A percentile compares a stretch with the other conserved stretches of the same genome.
These are phyloP conservation scores for sorghum (Sorghum bicolor) DNA, from an alignment of 176 grass and related monocot genomes.

Conservation along the genomic window DNA sequence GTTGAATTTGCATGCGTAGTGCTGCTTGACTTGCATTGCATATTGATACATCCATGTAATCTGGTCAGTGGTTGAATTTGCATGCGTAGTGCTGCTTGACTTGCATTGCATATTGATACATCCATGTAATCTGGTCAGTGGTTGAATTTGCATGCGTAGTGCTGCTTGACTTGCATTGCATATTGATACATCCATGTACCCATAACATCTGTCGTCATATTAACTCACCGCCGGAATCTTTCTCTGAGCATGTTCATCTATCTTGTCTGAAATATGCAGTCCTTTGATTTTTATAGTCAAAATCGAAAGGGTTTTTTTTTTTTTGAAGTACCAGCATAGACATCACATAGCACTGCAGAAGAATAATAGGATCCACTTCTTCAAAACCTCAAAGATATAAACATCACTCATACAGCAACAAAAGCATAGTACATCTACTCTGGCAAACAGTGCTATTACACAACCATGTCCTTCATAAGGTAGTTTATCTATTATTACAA, in stretches of 20 bases:
- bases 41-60: background rate
- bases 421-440: background rate
- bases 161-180: background rate
- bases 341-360: background rate
- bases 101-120: background rate
- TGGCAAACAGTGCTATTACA: conserved; percentile 1
- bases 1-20: background rate
- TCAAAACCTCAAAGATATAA: background rate
- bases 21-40: background rate
- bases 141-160: background rate
- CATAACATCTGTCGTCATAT: background rate
- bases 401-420: conserved; percentile 8
- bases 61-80: background rate
- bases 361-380: background rate
- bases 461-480: background rate
- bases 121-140: too few relatives aligned
- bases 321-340: background rate
- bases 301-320: background rate
- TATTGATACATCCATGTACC: background rate
- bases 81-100: background rate
- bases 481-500: conserved; percentile 33
- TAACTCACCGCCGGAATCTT: background rate
- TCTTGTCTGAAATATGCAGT: background rate
- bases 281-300: background rate
- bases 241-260: background rate